phyloP scores from a whole-genome alignment of 257 asterid genomes.

The Solanum virginianum region DNA sequence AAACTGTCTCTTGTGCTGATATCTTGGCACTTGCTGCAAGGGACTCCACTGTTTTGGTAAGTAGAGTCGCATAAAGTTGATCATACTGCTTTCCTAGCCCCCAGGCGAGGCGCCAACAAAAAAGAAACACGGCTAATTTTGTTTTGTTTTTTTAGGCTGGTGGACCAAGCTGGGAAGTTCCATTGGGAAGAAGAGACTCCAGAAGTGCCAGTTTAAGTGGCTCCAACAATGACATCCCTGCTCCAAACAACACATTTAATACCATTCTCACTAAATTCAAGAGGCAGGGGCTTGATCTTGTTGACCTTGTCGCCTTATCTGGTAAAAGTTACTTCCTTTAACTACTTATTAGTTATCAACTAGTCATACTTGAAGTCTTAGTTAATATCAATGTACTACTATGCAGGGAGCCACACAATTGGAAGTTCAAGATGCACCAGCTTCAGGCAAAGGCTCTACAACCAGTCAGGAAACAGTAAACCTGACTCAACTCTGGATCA shows the following conservation, averaged over 20 bases:
- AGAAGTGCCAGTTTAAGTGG: slow-evolving; percentile 80
- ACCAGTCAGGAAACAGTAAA: slow-evolving; percentile 57
- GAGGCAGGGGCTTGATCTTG: slow-evolving; percentile 55
- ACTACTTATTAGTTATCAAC: too few relatives aligned
- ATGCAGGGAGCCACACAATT: slow-evolving; percentile 80
- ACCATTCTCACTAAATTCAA: slow-evolving; percentile 80
- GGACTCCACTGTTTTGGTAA: slow-evolving; percentile 64
- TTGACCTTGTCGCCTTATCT: slow-evolving; percentile 78
- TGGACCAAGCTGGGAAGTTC: slow-evolving; percentile 85
- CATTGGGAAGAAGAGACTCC: slow-evolving; percentile 78
- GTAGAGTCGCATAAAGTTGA: too few relatives aligned
- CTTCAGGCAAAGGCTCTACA: slow-evolving; percentile 87
- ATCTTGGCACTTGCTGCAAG: slow-evolving; percentile 70
- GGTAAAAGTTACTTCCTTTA: slow-evolving; percentile 21
- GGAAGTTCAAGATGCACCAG: slow-evolving; percentile 68
- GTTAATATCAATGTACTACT: neutral
- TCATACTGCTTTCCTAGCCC: too few relatives aligned
- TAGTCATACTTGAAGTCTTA: neutral
- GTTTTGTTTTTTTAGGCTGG: slow-evolving; percentile 24
- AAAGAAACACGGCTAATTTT: too few relatives aligned
- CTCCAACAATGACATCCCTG: slow-evolving; percentile 78
- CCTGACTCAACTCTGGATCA: slow-evolving; percentile 54
- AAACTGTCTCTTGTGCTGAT: slow-evolving; percentile 82
- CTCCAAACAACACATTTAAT: slow-evolving; percentile 84
- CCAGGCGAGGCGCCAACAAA: too few relatives aligned